phyloP scores from a whole-genome alignment of 2,329 filamentous ascomycete genomes.

The Macrophomina phaseolina region DNA sequence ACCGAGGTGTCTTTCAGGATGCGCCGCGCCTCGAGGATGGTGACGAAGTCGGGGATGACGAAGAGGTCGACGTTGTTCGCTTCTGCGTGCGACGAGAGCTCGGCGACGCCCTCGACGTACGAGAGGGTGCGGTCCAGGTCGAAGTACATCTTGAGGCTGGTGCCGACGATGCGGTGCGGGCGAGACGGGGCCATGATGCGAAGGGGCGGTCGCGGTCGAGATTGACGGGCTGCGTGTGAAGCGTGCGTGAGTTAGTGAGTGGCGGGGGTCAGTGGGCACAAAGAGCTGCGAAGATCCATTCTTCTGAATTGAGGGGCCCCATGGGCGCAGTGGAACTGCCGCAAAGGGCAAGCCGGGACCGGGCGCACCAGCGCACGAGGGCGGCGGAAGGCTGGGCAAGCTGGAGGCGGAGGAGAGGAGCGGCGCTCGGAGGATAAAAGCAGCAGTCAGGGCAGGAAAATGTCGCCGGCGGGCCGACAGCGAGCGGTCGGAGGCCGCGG shows the following conservation, averaged over 20 bases:
- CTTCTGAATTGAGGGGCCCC: slow-evolving; percentile 19
- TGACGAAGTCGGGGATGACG: slow-evolving; percentile 78
- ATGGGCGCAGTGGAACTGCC: slow-evolving; percentile 8
- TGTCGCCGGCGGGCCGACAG: neutral
- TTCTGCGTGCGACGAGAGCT: slow-evolving; percentile 58
- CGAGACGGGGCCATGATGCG: slow-evolving; percentile 16
- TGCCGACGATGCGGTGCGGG: slow-evolving; percentile 70
- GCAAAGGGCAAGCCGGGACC: slow-evolving; percentile 13
- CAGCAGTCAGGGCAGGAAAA: neutral
- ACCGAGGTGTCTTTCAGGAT: slow-evolving; percentile 60
- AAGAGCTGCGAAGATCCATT: neutral
- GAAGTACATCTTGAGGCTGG: slow-evolving; percentile 84
- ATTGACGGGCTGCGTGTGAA: neutral
- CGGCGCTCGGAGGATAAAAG: neutral
- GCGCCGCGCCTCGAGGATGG: slow-evolving; percentile 61
- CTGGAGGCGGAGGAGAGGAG: neutral
- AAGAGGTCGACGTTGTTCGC: slow-evolving; percentile 70
- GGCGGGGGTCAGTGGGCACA: neutral
- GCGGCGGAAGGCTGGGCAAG: neutral
- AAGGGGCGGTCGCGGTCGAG: neutral
- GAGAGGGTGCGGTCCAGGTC: slow-evolving; percentile 65
- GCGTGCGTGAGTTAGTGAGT: neutral
- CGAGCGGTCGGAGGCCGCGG: neutral
- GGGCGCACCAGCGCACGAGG: neutral
- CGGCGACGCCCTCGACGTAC: slow-evolving; percentile 51